Percentiles rank a stretch among this genome's conserved stretches.
Conservation (phyloP, 768 basidiomycete genomes). For the Lactarius pseudohatsudake region DNA sequence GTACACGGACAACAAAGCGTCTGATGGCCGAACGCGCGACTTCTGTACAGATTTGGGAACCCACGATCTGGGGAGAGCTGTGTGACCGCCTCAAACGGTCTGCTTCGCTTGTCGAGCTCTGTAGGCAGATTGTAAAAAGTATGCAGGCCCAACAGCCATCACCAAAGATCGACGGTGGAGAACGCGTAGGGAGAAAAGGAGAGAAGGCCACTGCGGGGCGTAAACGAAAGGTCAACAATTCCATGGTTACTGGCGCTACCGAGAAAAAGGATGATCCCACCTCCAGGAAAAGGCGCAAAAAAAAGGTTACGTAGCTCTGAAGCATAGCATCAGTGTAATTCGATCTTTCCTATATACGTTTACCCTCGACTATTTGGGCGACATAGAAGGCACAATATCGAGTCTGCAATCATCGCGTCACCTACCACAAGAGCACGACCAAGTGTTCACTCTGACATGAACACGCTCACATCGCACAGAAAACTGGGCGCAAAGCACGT, state of each 20-base stretch:
- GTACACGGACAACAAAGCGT: conserved; percentile 65
- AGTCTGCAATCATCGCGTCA: too few species aligned
- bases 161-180: conserved; percentile 26
- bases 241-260: conserved; percentile 17
- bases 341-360: not conserved
- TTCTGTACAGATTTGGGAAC: conserved; percentile 54
- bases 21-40: conserved; percentile 36
- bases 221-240: conserved; percentile 34
- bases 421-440: too few species aligned
- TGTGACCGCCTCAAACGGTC: conserved; percentile 65
- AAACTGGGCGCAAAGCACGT: not conserved
- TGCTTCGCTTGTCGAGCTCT: conserved; percentile 57
- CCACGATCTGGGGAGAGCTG: conserved; percentile 54
- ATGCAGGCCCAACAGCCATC: conserved; percentile 3
- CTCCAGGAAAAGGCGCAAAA: conserved; percentile 2
- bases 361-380: not conserved
- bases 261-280: conserved; percentile 45
- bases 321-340: not conserved
- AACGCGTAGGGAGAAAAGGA: conserved; percentile 27
- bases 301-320: not conserved
- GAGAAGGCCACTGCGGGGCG: conserved; percentile 22
- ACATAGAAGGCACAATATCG: not conserved
- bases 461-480: not conserved
- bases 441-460: not conserved
- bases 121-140: conserved; percentile 55